Percentiles rank a stretch among this genome's conserved stretches.
Evolutionary conservation across 2,329 filamentous ascomycete species (phyloP).

Genomic region (Apiospora saccharicola): DNA sequence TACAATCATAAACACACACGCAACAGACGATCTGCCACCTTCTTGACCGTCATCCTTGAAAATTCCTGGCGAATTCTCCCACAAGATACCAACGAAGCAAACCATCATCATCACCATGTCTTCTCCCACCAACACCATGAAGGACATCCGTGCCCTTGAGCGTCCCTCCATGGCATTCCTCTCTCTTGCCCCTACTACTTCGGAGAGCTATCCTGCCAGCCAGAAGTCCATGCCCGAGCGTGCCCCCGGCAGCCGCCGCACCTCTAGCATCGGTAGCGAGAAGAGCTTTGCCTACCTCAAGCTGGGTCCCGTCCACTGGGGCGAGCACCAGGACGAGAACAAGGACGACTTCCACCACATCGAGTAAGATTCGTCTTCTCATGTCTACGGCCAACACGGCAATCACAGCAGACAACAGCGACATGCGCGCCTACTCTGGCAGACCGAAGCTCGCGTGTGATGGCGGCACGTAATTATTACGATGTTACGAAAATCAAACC

Average conservation of each 20-base stretch:
- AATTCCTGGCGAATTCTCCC: constrained; percentile 23
- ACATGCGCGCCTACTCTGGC: neutral
- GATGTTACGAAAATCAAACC: constrained; percentile 10
- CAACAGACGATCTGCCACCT: constrained; percentile 3
- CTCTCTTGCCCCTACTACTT: constrained; percentile 65
- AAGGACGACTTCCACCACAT: constrained; percentile 64
- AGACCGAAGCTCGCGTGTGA: neutral
- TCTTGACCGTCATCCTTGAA: neutral
- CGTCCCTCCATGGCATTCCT: constrained; percentile 56
- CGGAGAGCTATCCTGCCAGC: constrained; percentile 58
- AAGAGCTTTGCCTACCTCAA: constrained; percentile 63
- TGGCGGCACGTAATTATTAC: neutral
- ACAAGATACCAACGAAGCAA: constrained; percentile 27
- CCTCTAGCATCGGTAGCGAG: constrained; percentile 61
- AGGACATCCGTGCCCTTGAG: constrained; percentile 35
- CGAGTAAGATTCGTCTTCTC: constrained; percentile 27
- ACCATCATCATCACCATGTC: constrained; percentile 38
- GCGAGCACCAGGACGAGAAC: constrained; percentile 64
- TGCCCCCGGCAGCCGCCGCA: constrained; percentile 51
- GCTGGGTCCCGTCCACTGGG: constrained; percentile 70
- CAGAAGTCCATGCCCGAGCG: constrained; percentile 43
- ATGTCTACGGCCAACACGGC: neutral
- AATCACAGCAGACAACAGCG: neutral
- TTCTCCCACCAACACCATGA: constrained; percentile 33
- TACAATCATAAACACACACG: constrained; percentile 3